These are phyloP conservation scores for Heterococcus sp. DNA, from an alignment of 108 stramenopile genomes.

Conservation along the genomic window DNA sequence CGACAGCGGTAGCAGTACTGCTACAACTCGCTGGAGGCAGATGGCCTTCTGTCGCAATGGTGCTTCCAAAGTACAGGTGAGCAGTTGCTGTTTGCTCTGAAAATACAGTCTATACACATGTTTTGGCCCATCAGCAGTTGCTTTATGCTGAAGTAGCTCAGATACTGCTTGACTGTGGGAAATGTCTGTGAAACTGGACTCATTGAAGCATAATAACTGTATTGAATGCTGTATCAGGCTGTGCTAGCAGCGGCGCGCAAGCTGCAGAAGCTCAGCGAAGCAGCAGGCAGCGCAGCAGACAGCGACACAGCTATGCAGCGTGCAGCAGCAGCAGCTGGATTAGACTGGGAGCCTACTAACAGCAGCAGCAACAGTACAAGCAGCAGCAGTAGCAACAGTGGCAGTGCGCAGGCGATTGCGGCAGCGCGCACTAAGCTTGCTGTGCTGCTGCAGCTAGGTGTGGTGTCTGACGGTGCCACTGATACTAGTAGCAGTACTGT, in stretches of 20 bases:
- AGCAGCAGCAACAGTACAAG: too few species aligned
- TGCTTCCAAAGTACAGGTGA: too few species aligned
- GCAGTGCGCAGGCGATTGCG: too few species aligned
- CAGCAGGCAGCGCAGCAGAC: conserved; percentile 1
- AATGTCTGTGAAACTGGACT: neutral
- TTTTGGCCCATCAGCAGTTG: too few species aligned
- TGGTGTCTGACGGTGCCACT: neutral
- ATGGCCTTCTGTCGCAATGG: too few species aligned
- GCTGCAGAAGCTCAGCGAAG: conserved; percentile 7
- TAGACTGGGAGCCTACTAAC: too few species aligned
- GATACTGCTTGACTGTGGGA: neutral
- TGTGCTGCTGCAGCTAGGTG: neutral
- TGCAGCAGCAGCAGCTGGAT: conserved; percentile 11
- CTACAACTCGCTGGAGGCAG: too few species aligned
- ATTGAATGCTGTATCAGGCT: neutral
- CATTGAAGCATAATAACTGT: neutral
- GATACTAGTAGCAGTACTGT: too few species aligned
- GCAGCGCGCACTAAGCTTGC: conserved; percentile 4
- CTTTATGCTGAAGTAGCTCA: neutral
- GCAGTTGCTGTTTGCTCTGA: too few species aligned
- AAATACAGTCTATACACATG: too few species aligned
- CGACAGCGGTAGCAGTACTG: neutral
- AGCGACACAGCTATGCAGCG: conserved; percentile 25
- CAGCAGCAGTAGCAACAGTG: too few species aligned
- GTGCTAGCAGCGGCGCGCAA: conserved; percentile 23